A percentile compares a stretch with the other conserved stretches of the same genome.
phyloP scores from a whole-genome alignment of 257 asterid species.

The Petrea volubilis region DNA sequence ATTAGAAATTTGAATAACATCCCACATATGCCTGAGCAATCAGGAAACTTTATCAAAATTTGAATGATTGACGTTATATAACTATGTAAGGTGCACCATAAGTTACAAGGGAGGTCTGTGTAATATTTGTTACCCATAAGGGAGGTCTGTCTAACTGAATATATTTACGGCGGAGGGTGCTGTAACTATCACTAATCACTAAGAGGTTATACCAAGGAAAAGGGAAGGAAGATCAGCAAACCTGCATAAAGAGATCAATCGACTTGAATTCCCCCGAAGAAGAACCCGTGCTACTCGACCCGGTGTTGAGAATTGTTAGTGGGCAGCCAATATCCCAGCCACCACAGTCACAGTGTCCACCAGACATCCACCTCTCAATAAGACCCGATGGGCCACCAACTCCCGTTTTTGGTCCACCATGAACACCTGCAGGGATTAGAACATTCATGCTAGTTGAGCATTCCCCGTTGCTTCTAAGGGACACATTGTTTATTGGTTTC shows the following conservation, averaged over 20 bases:
- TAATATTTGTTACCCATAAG: too few relatives aligned
- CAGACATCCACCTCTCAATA: constrained; percentile 71
- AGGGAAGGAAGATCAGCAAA: constrained; percentile 19
- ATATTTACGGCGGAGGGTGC: too few relatives aligned
- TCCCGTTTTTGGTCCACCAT: constrained; percentile 76
- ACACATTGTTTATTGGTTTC: constrained; percentile 28
- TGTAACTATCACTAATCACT: too few relatives aligned
- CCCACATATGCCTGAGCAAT: too few relatives aligned
- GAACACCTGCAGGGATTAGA: constrained; percentile 76
- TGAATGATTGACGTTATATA: neutral
- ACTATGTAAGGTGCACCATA: too few relatives aligned
- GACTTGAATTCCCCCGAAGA: constrained; percentile 60
- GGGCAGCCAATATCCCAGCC: constrained; percentile 98
- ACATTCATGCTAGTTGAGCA: constrained; percentile 70
- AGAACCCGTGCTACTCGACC: constrained; percentile 25
- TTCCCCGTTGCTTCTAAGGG: constrained; percentile 35
- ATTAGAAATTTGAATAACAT: too few relatives aligned
- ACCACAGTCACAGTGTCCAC: constrained; percentile 91
- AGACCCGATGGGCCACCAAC: constrained; percentile 76
- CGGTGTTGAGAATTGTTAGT: constrained; percentile 52
- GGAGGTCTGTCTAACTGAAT: too few relatives aligned
- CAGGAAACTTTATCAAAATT: too few relatives aligned
- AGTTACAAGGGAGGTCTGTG: too few relatives aligned
- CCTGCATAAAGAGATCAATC: constrained; percentile 73
- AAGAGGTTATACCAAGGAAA: neutral